Evolutionary conservation across 1,284 basidiomycete species (phyloP).

Genomic region (Vanrija sp.): DNA sequence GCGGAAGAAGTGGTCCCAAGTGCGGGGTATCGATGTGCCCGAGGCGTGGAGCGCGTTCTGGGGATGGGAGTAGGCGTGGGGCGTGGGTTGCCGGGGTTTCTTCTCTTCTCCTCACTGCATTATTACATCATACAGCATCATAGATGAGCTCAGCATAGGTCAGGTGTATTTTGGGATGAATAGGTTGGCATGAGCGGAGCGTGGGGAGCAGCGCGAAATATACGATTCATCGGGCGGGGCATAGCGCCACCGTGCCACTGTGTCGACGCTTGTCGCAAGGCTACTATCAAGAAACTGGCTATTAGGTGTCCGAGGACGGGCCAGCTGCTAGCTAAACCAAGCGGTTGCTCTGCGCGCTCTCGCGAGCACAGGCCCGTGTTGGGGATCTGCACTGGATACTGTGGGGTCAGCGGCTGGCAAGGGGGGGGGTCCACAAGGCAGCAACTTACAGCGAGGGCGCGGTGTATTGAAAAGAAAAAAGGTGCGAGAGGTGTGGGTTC

Average conservation of each 20-base stretch:
- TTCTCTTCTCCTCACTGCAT: too few species aligned
- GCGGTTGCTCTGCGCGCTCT: slow-evolving; percentile 7
- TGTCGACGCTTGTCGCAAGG: slow-evolving; percentile 19
- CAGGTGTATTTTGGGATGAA: too few species aligned
- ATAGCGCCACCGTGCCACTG: too few species aligned
- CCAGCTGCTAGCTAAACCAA: slow-evolving; percentile 20
- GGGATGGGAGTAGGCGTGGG: slow-evolving; percentile 30
- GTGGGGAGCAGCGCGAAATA: too few species aligned
- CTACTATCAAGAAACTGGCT: slow-evolving; percentile 22
- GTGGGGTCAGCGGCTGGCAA: background rate
- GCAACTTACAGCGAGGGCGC: background rate
- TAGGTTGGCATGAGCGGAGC: too few species aligned
- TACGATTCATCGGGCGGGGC: too few species aligned
- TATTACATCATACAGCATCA: too few species aligned
- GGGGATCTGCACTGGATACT: background rate
- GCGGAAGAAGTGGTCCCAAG: slow-evolving; percentile 28
- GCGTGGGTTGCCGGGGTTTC: background rate
- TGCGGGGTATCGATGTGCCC: slow-evolving; percentile 28
- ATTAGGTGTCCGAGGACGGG: slow-evolving; percentile 5
- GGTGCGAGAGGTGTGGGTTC: background rate
- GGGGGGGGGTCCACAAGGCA: background rate
- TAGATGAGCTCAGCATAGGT: too few species aligned
- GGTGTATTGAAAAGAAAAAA: slow-evolving; percentile 4
- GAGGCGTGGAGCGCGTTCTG: slow-evolving; percentile 41
- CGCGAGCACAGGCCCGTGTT: background rate